Evolutionary conservation across 108 stramenopile species (phyloP).

Genomic region (Nannochloropsis oceanica): DNA sequence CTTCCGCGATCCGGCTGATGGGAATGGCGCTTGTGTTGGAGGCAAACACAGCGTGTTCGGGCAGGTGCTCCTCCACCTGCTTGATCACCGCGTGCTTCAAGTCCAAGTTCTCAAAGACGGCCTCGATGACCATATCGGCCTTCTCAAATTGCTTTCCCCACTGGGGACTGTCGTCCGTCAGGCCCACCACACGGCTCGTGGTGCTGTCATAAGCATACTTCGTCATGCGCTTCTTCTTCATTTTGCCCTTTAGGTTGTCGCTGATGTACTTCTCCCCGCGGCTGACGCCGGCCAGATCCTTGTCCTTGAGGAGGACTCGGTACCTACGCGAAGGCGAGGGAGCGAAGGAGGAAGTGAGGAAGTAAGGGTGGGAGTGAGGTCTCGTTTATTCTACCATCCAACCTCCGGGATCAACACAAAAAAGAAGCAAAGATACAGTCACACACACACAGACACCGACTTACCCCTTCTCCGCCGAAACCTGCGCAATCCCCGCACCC

Average conservation of each 20-base stretch:
- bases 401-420: neutral
- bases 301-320: constrained; percentile 86
- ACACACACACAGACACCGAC: neutral
- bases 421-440: neutral
- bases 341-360: neutral
- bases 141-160: constrained; percentile 58
- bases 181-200: constrained; percentile 62
- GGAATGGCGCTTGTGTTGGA: constrained; percentile 98
- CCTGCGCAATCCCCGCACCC: constrained; percentile 98
- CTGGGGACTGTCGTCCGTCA: constrained; percentile 58
- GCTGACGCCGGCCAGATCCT: constrained; percentile 56
- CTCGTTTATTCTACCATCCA: neutral
- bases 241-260: constrained; percentile 80
- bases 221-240: constrained; percentile 78
- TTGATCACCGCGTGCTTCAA: constrained; percentile 77
- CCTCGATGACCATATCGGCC: constrained; percentile 94
- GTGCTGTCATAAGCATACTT: constrained; percentile 70
- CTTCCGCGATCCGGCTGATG: constrained; percentile 83
- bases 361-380: neutral
- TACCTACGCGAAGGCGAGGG: constrained; percentile 1
- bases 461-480: constrained; percentile 81
- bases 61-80: constrained; percentile 70
- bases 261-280: constrained; percentile 74
- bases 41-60: constrained; percentile 75
- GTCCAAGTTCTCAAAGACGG: constrained; percentile 89